Evolutionary conservation across 169 alveolate species (phyloP).

Genomic region (Plasmodium knowlesi): DNA sequence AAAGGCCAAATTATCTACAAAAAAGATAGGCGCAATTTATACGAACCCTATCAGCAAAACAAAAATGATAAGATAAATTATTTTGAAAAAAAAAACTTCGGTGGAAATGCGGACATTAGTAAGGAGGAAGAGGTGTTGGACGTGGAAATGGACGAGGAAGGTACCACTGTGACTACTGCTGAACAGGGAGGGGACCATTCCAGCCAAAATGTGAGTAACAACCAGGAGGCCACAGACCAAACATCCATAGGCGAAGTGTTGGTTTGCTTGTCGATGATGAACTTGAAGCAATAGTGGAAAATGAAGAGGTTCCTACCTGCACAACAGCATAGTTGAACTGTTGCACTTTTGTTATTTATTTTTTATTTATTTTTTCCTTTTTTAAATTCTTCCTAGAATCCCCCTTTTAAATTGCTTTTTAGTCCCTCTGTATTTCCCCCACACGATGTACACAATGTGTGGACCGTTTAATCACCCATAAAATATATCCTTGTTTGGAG

Average conservation of each 20-base stretch:
- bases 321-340: neutral
- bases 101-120: neutral
- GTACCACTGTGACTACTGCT: neutral
- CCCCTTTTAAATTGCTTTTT: constrained; percentile 2
- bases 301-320: neutral
- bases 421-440: neutral
- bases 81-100: neutral
- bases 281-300: constrained; percentile 20
- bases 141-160: neutral
- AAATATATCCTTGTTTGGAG: constrained; percentile 5
- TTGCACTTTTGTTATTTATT: neutral
- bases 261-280: constrained; percentile 66
- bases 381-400: neutral
- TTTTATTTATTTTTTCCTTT: neutral
- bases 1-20: constrained; percentile 58
- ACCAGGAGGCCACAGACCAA: constrained; percentile 10
- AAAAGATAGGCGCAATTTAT: constrained; percentile 70
- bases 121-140: neutral
- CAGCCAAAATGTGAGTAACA: neutral
- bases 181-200: neutral
- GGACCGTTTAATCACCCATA: neutral
- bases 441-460: neutral
- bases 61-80: neutral
- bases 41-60: constrained; percentile 50
- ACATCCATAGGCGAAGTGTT: constrained; percentile 71